Conservation (phyloP, 2,329 filamentous ascomycete genomes). For the Pseudonectria buxi region DNA sequence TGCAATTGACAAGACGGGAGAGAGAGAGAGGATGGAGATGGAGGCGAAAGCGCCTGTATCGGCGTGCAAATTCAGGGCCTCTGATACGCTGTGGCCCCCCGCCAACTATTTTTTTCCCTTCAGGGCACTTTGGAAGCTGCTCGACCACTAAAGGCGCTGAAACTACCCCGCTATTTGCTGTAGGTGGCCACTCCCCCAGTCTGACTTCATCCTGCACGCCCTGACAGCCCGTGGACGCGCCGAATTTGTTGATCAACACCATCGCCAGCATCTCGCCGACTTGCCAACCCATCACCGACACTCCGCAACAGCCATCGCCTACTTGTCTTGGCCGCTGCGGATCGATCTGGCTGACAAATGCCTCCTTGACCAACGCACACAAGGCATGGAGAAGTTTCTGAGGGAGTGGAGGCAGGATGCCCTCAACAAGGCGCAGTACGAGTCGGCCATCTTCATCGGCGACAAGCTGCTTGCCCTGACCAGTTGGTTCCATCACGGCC, state of each 20-base stretch:
- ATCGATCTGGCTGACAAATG: neutral
- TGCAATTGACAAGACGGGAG: constrained; percentile 7
- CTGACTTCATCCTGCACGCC: constrained; percentile 11
- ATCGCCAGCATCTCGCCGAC: neutral
- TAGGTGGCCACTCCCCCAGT: constrained; percentile 13
- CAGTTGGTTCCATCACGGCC: constrained; percentile 49
- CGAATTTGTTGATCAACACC: neutral
- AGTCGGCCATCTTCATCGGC: constrained; percentile 92
- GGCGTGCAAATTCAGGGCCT: constrained; percentile 20
- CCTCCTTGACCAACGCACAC: neutral
- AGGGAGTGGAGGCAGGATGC: constrained; percentile 94
- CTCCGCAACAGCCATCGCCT: neutral
- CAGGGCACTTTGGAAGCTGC: constrained; percentile 1
- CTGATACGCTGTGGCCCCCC: constrained; percentile 16
- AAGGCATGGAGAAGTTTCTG: constrained; percentile 80
- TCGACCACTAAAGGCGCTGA: constrained; percentile 10
- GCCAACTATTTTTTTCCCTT: constrained; percentile 15
- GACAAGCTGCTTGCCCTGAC: constrained; percentile 95
- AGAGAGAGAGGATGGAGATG: constrained; percentile 1
- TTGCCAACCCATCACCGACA: neutral
- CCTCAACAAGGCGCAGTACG: constrained; percentile 91
- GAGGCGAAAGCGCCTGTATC: constrained; percentile 22
- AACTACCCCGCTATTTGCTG: constrained; percentile 25
- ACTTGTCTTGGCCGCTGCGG: neutral
- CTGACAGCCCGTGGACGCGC: constrained; percentile 14